Evolutionary conservation across 1,284 basidiomycete genomes (phyloP).

Genomic region (Flammula alnicola): DNA sequence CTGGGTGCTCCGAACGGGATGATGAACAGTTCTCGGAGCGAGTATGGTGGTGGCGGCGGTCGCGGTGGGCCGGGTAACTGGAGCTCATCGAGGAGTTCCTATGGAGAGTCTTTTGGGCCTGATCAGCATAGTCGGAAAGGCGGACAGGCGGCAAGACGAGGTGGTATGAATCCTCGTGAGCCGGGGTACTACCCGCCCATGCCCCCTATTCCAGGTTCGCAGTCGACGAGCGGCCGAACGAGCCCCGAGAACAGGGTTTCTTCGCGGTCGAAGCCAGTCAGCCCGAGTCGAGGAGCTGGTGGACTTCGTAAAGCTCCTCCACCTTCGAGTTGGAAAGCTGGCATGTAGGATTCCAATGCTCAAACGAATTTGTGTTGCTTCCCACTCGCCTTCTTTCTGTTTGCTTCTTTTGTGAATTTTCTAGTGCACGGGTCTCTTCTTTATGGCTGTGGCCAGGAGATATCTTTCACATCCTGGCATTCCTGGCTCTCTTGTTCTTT

Average conservation of each 20-base stretch:
- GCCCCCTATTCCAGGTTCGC: constrained; percentile 37
- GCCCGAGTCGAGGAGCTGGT: constrained; percentile 32
- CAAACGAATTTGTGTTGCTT: background rate
- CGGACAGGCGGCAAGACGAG: constrained; percentile 20
- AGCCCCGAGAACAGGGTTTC: constrained; percentile 24
- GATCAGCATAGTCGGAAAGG: constrained; percentile 31
- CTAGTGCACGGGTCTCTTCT: constrained; percentile 1
- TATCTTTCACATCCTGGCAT: constrained; percentile 10
- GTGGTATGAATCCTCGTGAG: constrained; percentile 27
- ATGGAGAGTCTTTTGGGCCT: constrained; percentile 66
- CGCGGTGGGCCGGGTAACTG: constrained; percentile 49
- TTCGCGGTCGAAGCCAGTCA: constrained; percentile 52
- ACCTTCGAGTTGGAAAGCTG: constrained; percentile 64
- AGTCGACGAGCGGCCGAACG: constrained; percentile 23
- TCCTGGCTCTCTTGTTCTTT: constrained; percentile 5
- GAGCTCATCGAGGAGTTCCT: constrained; percentile 66
- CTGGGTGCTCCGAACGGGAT: constrained; percentile 35
- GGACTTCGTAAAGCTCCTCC: constrained; percentile 44
- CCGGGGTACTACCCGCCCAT: constrained; percentile 43
- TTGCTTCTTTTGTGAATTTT: constrained; percentile 7
- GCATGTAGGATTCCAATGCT: constrained; percentile 20
- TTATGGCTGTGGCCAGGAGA: constrained; percentile 5
- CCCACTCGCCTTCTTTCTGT: background rate
- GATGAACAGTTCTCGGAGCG: constrained; percentile 63
- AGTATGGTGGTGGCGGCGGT: constrained; percentile 52